Conservation (phyloP, 2,329 filamentous ascomycete genomes). For the Alternaria infectoria region DNA sequence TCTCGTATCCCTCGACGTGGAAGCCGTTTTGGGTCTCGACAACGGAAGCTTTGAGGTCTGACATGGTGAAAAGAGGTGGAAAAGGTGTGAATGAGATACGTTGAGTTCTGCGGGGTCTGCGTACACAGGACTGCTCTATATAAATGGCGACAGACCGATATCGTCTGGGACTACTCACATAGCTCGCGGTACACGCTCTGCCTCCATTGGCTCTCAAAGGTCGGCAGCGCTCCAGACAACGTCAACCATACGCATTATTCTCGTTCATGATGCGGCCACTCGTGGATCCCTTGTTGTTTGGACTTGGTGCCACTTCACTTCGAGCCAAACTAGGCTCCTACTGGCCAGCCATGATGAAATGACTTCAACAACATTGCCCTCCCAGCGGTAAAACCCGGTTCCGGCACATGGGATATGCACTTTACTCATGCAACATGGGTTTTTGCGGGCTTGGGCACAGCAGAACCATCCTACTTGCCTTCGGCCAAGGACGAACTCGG, state of each 20-base stretch:
- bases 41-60: constrained; percentile 70
- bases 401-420: constrained; percentile 25
- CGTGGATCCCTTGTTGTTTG: constrained; percentile 30
- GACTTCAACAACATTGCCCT: constrained; percentile 26
- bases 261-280: constrained; percentile 26
- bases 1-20: constrained; percentile 75
- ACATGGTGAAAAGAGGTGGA: constrained; percentile 59
- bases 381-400: constrained; percentile 25
- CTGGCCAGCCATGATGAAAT: constrained; percentile 42
- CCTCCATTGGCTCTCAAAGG: constrained; percentile 31
- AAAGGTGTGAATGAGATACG: constrained; percentile 25
- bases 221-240: constrained; percentile 24
- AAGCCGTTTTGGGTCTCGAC: constrained; percentile 69
- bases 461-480: constrained; percentile 26
- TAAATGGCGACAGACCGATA: constrained; percentile 18
- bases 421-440: constrained; percentile 25
- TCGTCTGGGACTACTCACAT: constrained; percentile 17
- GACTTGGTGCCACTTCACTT: constrained; percentile 26
- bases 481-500: constrained; percentile 21
- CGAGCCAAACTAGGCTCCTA: constrained; percentile 31
- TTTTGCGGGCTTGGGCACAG: constrained; percentile 32
- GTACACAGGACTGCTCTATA: constrained; percentile 23
- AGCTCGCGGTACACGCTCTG: constrained; percentile 21
- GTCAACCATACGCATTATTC: constrained; percentile 36
- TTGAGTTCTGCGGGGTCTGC: constrained; percentile 27